These are phyloP conservation scores for Beauveria asiatica DNA, from an alignment of 2,329 filamentous ascomycete species.

Conservation along the genomic window DNA sequence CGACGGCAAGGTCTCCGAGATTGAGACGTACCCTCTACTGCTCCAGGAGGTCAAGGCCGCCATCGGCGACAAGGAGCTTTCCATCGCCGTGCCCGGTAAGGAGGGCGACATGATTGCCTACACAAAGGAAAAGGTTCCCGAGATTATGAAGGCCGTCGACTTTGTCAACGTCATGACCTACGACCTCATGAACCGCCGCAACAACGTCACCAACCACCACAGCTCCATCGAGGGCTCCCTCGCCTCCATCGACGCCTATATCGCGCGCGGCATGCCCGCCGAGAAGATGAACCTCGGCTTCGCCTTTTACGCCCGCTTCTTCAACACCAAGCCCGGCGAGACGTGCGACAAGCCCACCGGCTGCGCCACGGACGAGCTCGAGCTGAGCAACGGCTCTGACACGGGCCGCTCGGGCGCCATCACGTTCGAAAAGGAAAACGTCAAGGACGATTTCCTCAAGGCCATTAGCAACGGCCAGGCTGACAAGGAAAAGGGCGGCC, in stretches of 20 bases:
- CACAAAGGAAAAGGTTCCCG: conserved; percentile 44
- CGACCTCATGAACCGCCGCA: conserved; percentile 66
- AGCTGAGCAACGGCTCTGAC: conserved; percentile 52
- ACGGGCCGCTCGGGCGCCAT: conserved; percentile 38
- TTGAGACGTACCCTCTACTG: conserved; percentile 53
- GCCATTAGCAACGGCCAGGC: conserved; percentile 33
- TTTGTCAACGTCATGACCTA: conserved; percentile 67
- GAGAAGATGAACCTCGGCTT: conserved; percentile 57
- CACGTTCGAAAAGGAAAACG: conserved; percentile 31
- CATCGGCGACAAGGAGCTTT: conserved; percentile 54
- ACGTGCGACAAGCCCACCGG: conserved; percentile 43
- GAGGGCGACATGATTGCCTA: conserved; percentile 61
- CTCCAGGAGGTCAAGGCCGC: conserved; percentile 48
- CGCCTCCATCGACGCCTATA: conserved; percentile 49
- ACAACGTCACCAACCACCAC: conserved; percentile 56
- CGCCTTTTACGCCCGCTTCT: conserved; percentile 63
- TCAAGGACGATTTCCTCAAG: conserved; percentile 26
- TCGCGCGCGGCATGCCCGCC: conserved; percentile 45
- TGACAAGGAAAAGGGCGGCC: conserved; percentile 40
- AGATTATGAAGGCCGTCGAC: conserved; percentile 52
- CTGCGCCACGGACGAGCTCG: conserved; percentile 50
- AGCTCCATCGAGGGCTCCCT: conserved; percentile 47
- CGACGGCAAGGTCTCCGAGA: conserved; percentile 47
- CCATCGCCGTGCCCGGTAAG: conserved; percentile 58
- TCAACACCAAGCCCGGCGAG: conserved; percentile 40